Conservation (phyloP, 2,329 filamentous ascomycete species). For the Aspergillus sp. region DNA sequence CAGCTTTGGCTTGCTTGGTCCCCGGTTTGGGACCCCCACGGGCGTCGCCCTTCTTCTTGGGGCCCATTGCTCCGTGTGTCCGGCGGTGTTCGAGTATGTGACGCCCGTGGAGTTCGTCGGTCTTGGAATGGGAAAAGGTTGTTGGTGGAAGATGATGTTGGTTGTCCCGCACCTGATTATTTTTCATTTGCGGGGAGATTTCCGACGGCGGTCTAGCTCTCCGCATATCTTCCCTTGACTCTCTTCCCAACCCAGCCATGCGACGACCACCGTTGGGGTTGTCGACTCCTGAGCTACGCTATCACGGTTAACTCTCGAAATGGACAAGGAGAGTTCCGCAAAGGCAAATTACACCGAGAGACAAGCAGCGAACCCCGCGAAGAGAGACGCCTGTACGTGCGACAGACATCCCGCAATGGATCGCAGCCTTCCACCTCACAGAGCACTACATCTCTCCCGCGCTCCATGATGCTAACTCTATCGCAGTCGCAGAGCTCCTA, state of each 20-base stretch:
- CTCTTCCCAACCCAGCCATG: not conserved
- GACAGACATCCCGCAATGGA: not conserved
- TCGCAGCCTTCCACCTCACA: not conserved
- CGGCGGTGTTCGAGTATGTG: conserved; percentile 3
- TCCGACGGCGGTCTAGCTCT: conserved; percentile 2
- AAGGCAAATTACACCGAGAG: conserved; percentile 1
- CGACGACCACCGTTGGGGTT: no score
- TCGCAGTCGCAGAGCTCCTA: conserved; percentile 55
- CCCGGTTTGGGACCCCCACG: conserved; percentile 40
- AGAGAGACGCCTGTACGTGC: conserved; percentile 37
- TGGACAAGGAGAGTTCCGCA: conserved; percentile 11
- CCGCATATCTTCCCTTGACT: conserved; percentile 4
- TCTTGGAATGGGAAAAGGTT: not conserved
- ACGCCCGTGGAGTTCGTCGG: conserved; percentile 22
- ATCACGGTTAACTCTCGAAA: not conserved
- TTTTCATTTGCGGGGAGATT: conserved; percentile 12
- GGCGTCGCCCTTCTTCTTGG: conserved; percentile 41
- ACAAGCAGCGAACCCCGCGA: conserved; percentile 18
- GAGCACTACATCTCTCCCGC: not conserved
- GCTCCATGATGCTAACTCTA: no score
- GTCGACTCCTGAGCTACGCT: no score
- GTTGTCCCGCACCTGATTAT: conserved; percentile 31
- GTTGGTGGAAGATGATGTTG: not conserved
- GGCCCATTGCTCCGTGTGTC: conserved; percentile 30
- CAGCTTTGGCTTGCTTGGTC: conserved; percentile 40